Evolutionary conservation across 208 protist genomes (phyloP).

Genomic region (Acanthamoeba polyphaga): DNA sequence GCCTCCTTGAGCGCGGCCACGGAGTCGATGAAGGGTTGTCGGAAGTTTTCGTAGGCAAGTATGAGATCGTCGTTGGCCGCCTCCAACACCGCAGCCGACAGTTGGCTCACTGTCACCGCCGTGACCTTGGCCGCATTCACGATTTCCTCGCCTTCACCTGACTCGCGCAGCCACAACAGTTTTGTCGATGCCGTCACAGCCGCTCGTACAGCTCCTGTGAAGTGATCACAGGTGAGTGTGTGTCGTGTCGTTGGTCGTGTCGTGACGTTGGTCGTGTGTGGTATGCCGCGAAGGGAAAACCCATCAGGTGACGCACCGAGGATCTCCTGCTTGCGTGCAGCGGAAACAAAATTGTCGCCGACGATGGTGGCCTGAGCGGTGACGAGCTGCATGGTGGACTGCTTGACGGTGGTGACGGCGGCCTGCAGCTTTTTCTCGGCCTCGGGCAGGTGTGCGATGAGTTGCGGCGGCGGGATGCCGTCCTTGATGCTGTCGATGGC

Average conservation of each 20-base stretch:
- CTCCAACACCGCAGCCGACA: slow-evolving; percentile 53
- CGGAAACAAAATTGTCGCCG: slow-evolving; percentile 61
- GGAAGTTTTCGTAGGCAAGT: slow-evolving; percentile 7
- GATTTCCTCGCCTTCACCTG: slow-evolving; percentile 66
- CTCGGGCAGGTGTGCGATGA: slow-evolving; percentile 35
- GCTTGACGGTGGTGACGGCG: slow-evolving; percentile 67
- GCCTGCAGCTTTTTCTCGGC: slow-evolving; percentile 46
- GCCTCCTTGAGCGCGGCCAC: slow-evolving; percentile 6
- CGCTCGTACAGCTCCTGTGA: slow-evolving; percentile 17
- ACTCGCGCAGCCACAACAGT: slow-evolving; percentile 43
- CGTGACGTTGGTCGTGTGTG: not conserved
- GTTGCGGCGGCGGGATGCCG: slow-evolving; percentile 8
- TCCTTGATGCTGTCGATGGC: slow-evolving; percentile 59
- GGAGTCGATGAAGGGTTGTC: not conserved
- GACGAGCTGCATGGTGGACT: slow-evolving; percentile 71
- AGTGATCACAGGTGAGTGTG: not conserved
- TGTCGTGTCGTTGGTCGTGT: not conserved
- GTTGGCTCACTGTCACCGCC: slow-evolving; percentile 62
- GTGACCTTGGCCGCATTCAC: slow-evolving; percentile 66
- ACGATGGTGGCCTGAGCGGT: slow-evolving; percentile 68
- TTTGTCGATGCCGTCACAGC: slow-evolving; percentile 49
- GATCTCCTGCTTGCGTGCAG: slow-evolving; percentile 63
- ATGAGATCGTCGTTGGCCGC: slow-evolving; percentile 66
- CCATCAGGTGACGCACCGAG: not conserved
- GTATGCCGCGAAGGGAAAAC: not conserved